Base-by-base conservation (phyloP, 352 stramenopile genomes). In the Pythium pyrilobum region DNA sequence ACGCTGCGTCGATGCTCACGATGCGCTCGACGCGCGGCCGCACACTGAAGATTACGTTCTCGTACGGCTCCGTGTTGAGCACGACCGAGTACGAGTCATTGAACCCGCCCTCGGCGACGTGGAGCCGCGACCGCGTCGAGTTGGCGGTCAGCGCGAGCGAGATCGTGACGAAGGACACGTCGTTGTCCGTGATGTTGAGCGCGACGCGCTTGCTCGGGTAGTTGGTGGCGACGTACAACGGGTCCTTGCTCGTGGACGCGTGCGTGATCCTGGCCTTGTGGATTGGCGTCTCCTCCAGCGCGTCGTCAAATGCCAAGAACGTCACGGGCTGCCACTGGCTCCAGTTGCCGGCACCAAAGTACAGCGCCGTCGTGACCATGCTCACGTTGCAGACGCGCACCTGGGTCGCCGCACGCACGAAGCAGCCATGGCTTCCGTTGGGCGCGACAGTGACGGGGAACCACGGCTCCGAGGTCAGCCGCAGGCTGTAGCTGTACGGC, bases 61-160 rank as follows among this genome's bases (percentile, higher is more conserved):
- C 61, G 32, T 81, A 88, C 11, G 81, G 81, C 51, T 89, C 81
- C 0, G 77, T 77, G 15, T 76, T 74, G 2, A 92, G 57, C 0
- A 67, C 65, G 20, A 89, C 52, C 3, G 53, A 53, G 45, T 89
- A 89, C n/a, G 78, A 85, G 58, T 87, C 78, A 36, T 89, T 89
- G 40, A 92, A 92, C 13, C 81, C 81, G 3, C 77, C 81, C 52
- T 92, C 78, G 1, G 78, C 74, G 9, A 88, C 78, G 20, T 87
- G 72, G 0, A 92, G 60, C 25, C 79, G 52, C 3, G 63, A 61
- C 1, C 62, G 55, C 6, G 53, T 31, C n/a, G 44, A 43, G 4
- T 33, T 53, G 25, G 21, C 40, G 15, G 31, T 39, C 12, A 51
- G 27, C 23, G 66, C 59, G 0, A 86, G 54, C 13, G 74, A 77